Conservation (phyloP, 495 filamentous ascomycete species). For the Aspergillus asperescens region DNA sequence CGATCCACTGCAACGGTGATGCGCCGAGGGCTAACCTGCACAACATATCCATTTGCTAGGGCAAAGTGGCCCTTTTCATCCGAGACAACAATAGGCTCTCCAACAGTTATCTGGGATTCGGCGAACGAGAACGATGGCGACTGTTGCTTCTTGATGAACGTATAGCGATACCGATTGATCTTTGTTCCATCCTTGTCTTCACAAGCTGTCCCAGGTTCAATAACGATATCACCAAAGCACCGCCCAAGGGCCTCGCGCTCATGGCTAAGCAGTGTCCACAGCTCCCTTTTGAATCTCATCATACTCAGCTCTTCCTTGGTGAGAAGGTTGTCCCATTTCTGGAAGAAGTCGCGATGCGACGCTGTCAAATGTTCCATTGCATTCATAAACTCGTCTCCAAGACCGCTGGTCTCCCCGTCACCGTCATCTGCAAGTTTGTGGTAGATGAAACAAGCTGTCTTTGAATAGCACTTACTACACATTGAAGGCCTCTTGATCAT, state of each 20-base stretch:
- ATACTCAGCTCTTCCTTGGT: slow-evolving; percentile 90
- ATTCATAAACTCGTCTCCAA: slow-evolving; percentile 69
- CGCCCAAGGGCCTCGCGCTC: slow-evolving; percentile 84
- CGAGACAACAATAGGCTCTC: slow-evolving; percentile 93
- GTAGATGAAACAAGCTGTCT: slow-evolving; percentile 84
- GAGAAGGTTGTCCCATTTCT: slow-evolving; percentile 87
- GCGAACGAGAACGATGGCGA: slow-evolving; percentile 66
- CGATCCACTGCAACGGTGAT: slow-evolving; percentile 88
- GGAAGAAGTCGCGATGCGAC: slow-evolving; percentile 73
- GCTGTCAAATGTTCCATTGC: slow-evolving; percentile 68
- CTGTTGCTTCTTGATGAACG: slow-evolving; percentile 62
- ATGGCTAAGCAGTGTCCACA: slow-evolving; percentile 90
- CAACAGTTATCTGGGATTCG: slow-evolving; percentile 83
- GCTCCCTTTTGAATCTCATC: slow-evolving; percentile 75
- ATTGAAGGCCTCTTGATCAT: slow-evolving; percentile 75
- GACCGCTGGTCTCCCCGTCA: slow-evolving; percentile 68
- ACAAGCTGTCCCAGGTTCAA: slow-evolving; percentile 67
- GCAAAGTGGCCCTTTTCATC: slow-evolving; percentile 94
- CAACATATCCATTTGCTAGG: slow-evolving; percentile 84
- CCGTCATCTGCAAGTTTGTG: slow-evolving; percentile 88
- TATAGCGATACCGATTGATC: slow-evolving; percentile 88
- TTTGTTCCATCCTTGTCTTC: slow-evolving; percentile 63
- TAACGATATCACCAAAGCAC: slow-evolving; percentile 67
- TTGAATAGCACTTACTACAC: slow-evolving; percentile 82
- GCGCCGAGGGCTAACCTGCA: slow-evolving; percentile 61